A percentile compares a stretch with the other conserved stretches of the same genome.
phyloP scores from a whole-genome alignment of 345 rosid genomes.

The Trapa incisa region DNA sequence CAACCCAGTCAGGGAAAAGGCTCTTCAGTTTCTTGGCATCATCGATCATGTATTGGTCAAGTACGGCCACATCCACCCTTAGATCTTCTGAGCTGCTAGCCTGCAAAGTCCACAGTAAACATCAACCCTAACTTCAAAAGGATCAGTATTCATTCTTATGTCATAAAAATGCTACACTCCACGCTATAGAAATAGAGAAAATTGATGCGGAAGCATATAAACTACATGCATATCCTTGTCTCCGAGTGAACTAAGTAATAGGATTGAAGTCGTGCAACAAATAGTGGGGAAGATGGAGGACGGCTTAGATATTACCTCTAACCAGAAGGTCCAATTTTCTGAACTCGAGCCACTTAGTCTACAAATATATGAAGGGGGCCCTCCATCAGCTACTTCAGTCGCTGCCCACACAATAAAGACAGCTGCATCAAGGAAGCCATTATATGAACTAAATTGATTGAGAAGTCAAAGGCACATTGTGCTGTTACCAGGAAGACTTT shows the following conservation, averaged over 20 bases:
- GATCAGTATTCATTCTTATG: too few relatives aligned
- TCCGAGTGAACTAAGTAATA: not conserved
- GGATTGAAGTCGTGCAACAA: not conserved
- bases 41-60: conserved; percentile 62
- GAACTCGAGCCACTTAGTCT: conserved; percentile 65
- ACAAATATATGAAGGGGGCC: conserved; percentile 76
- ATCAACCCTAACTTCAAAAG: not conserved
- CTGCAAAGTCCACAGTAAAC: conserved; percentile 20
- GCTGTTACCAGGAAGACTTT: conserved; percentile 49
- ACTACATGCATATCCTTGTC: not conserved
- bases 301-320: conserved; percentile 41
- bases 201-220: not conserved
- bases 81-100: conserved; percentile 38
- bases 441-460: conserved; percentile 2
- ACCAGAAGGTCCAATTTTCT: conserved; percentile 86
- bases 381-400: conserved; percentile 45
- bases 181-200: not conserved
- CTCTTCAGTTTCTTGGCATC: conserved; percentile 48
- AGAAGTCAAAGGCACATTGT: not conserved
- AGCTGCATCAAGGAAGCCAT: not conserved
- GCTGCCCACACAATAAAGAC: conserved; percentile 24
- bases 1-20: conserved; percentile 80
- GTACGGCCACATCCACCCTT: conserved; percentile 64
- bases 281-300: not conserved
- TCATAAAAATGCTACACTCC: too few relatives aligned